Conservation (phyloP, 208 protist genomes). For the Leishmania lainsoni region DNA sequence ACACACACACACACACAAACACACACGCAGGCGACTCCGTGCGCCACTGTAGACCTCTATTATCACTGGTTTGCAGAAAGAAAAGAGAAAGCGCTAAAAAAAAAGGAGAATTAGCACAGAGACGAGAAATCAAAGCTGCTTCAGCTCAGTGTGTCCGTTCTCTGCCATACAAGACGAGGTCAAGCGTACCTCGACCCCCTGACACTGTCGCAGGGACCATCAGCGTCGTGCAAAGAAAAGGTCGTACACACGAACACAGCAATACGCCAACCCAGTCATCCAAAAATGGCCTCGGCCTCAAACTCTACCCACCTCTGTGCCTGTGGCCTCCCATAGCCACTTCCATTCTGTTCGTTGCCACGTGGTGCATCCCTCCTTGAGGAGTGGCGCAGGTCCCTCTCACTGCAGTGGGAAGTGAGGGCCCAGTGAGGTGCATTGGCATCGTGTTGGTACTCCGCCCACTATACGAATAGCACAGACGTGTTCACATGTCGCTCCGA, state of each 20-base stretch:
- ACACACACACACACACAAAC: neutral
- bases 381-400: too few species aligned
- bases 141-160: neutral
- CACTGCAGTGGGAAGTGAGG: too few species aligned
- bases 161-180: neutral
- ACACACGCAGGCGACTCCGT: neutral
- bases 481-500: too few species aligned
- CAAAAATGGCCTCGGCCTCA: too few species aligned
- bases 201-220: neutral
- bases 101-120: neutral
- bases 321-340: too few species aligned
- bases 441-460: too few species aligned
- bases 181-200: neutral
- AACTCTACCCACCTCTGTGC: too few species aligned
- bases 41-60: neutral
- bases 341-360: too few species aligned
- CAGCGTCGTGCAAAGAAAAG: neutral
- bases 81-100: neutral
- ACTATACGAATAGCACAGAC: too few species aligned
- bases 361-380: too few species aligned
- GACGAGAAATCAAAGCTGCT: neutral
- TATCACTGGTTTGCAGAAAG: neutral
- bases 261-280: neutral
- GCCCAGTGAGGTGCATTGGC: too few species aligned
- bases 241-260: neutral